Evolutionary conservation across 2,329 filamentous ascomycete genomes (phyloP).

Genomic region (Dothistroma pini): DNA sequence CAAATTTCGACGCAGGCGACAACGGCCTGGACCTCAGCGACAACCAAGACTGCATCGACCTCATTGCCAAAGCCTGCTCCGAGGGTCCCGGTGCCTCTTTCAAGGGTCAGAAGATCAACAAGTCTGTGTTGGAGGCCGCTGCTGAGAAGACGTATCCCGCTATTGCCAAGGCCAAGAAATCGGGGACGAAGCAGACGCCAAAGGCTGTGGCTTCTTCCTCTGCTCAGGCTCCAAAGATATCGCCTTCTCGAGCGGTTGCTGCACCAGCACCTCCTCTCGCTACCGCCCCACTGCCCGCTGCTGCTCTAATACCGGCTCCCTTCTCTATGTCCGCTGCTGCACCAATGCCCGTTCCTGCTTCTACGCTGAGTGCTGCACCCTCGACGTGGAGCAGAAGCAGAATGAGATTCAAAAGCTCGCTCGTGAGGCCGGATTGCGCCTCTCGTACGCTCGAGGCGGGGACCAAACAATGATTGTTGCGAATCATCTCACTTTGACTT

Average conservation of each 20-base stretch:
- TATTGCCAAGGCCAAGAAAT: background rate
- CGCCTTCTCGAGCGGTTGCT: background rate
- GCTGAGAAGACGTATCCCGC: background rate
- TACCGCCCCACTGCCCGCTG: too few species aligned
- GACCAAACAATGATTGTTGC: slow-evolving; percentile 2
- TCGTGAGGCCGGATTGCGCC: slow-evolving; percentile 2
- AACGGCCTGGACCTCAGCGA: background rate
- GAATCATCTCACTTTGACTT: slow-evolving; percentile 9
- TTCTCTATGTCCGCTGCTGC: background rate
- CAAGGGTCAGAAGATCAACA: background rate
- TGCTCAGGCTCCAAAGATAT: background rate
- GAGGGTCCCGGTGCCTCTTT: background rate
- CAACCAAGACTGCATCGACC: background rate
- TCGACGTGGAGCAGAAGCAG: too few species aligned
- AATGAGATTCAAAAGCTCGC: background rate
- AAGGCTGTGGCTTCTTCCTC: background rate
- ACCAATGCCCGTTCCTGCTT: background rate
- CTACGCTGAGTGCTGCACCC: background rate
- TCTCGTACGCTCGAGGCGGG: background rate
- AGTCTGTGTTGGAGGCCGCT: slow-evolving; percentile 1
- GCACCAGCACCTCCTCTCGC: too few species aligned
- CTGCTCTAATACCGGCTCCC: background rate
- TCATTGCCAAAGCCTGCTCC: background rate
- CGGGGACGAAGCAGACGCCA: background rate
- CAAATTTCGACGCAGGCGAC: background rate